A percentile compares a stretch with the other conserved stretches of the same genome.
Conservation (phyloP, 495 filamentous ascomycete species). For the Clohesyomyces aquaticus region DNA sequence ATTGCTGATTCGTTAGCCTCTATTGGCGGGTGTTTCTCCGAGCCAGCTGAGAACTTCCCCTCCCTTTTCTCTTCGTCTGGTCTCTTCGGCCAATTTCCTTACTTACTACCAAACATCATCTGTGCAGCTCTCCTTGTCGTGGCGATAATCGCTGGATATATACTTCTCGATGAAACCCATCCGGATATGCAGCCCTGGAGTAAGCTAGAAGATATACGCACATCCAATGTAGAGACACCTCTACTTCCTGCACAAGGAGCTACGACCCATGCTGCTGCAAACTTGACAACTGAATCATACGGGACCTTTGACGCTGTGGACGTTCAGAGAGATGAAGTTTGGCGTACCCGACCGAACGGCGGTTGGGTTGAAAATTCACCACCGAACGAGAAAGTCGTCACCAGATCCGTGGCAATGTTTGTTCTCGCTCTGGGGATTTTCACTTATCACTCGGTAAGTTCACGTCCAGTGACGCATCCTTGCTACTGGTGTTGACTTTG, state of each 20-base stretch:
- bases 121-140: slow-evolving; percentile 72
- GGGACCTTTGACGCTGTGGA: slow-evolving; percentile 71
- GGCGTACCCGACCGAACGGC: slow-evolving; percentile 56
- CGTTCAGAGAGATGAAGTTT: slow-evolving; percentile 54
- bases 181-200: slow-evolving; percentile 72
- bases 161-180: slow-evolving; percentile 78
- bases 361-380: slow-evolving; percentile 23
- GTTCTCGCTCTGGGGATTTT: slow-evolving; percentile 77
- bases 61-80: slow-evolving; percentile 62
- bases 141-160: slow-evolving; percentile 73
- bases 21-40: slow-evolving; percentile 77
- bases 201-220: slow-evolving; percentile 54
- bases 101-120: slow-evolving; percentile 78
- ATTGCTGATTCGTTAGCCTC: slow-evolving; percentile 50
- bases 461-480: too few species aligned
- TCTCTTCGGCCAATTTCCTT: slow-evolving; percentile 77
- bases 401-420: slow-evolving; percentile 67
- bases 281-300: slow-evolving; percentile 75
- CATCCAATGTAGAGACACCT: slow-evolving; percentile 66
- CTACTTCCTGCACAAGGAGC: slow-evolving; percentile 72
- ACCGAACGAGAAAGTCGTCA: slow-evolving; percentile 58
- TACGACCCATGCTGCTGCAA: slow-evolving; percentile 68
- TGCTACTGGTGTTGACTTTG: too few species aligned
- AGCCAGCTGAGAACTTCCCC: slow-evolving; percentile 71
- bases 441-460: slow-evolving; percentile 69